Conservation (phyloP, 768 basidiomycete genomes). For the Rhizopogon rudus region DNA sequence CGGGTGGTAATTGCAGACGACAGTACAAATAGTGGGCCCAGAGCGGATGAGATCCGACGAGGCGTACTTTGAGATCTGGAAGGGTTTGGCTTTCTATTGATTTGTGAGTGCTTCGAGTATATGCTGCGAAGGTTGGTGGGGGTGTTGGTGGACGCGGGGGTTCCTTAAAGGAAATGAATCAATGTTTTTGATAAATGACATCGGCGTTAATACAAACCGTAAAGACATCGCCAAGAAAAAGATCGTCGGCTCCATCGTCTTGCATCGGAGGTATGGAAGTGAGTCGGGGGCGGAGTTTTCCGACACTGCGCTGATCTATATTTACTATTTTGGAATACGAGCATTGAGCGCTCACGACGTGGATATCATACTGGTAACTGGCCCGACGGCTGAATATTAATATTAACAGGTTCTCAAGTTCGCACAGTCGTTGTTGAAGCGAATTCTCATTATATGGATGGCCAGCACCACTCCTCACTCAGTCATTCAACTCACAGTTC, state of each 20-base stretch:
- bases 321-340: not conserved
- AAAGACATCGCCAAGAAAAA: conserved; percentile 44
- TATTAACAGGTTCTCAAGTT: no score
- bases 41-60: conserved; percentile 76
- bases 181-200: not conserved
- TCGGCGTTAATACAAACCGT: conserved; percentile 32
- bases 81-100: conserved; percentile 26
- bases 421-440: not conserved
- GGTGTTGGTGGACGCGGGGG: conserved; percentile 65
- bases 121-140: conserved; percentile 49
- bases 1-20: not conserved
- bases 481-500: conserved; percentile 30
- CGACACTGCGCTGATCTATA: not conserved
- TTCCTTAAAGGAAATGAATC: conserved; percentile 33
- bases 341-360: not conserved
- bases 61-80: conserved; percentile 47
- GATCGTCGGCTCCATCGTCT: conserved; percentile 27
- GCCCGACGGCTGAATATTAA: no score
- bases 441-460: conserved; percentile 1
- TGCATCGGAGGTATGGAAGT: not conserved
- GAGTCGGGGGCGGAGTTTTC: no score
- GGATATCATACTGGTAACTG: no score
- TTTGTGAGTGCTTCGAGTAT: conserved; percentile 29
- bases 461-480: not conserved
- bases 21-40: conserved; percentile 77